Conservation (phyloP, 805 yeast genomes). For the Wickerhamomyces tratensis region DNA sequence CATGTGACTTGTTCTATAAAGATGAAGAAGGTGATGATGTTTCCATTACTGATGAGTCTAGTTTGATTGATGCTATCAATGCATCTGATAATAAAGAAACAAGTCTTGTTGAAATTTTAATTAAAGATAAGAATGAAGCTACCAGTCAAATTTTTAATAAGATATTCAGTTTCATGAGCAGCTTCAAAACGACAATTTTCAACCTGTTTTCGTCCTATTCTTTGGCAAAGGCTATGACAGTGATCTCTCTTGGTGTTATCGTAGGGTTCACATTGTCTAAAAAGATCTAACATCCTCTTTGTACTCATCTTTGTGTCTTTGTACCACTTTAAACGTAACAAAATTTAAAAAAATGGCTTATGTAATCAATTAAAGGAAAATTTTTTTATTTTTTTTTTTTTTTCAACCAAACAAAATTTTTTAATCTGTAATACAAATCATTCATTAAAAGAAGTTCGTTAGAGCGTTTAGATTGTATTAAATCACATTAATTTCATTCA, state of each 20-base stretch:
- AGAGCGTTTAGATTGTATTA: no score
- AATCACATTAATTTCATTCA: no score
- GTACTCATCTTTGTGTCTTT: no score
- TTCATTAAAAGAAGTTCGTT: no score
- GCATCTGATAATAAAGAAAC: conserved; percentile 4
- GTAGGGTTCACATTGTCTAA: conserved; percentile 11
- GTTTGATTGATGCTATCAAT: conserved; percentile 20
- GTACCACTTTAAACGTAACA: no score
- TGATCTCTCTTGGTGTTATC: conserved; percentile 13
- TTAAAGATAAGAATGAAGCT: neutral
- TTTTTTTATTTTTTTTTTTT: no score
- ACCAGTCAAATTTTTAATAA: neutral
- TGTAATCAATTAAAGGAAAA: no score
- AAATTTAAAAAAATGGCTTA: no score
- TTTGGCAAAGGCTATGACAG: conserved; percentile 9
- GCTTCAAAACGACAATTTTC: neutral
- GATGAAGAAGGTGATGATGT: conserved; percentile 30
- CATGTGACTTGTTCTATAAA: conserved; percentile 24
- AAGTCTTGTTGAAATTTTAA: conserved; percentile 8
- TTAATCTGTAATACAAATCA: no score
- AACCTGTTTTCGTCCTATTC: neutral
- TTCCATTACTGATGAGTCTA: conserved; percentile 23
- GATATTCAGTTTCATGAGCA: no score
- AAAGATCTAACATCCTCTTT: neutral
- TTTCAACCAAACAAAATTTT: no score